Base-by-base conservation (phyloP, 1,284 basidiomycete species). In the Rhodotorula sp. region DNA sequence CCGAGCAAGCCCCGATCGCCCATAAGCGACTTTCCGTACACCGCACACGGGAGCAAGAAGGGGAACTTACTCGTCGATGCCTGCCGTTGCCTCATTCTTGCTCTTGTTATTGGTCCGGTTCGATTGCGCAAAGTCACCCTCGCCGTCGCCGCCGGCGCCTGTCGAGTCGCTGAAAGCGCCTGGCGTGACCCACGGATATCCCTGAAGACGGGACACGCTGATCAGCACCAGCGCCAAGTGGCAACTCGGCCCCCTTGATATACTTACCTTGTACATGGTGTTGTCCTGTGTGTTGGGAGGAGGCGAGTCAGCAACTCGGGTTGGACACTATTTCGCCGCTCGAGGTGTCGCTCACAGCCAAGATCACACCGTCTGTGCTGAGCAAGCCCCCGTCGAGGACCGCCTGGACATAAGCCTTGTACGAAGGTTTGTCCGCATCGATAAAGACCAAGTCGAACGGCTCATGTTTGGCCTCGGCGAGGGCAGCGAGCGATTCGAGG, bases 361-460 rank as follows among this genome's bases (percentile, higher is more conserved):
- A 71, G 45, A 81, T 68, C 45, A 80, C 61, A 0, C 79, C 80
- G 22, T 74, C 66, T 33, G 62, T 64, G 51, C 69, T 72, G 17
- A 80, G 58, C 45, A 80, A 62, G 3, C 73, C 73, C 45, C 71
- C 67, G 6, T 77, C 73, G 20, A 80, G 67, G 26, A 80, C 75
- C 18, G 67, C 67, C 45, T 77, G 53, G 33, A 78, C 80, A 67
- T 80, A 80, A 0, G 24, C 67, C 54, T 49, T 62, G 64, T 80
- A 81, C 0, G 73, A 77, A 1, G 76, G 76, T 67, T 81, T 81
- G 64, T 81, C 80, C 2, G 80, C 80, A 62, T 81, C 80, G 64
- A 81, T 80, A 66, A 80, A 80, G 60, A 80, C 79, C 60, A 81
- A 64, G 64, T 81, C 80, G 64, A 79, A 81, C 0, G 73, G 72